Evolutionary conservation across 768 basidiomycete genomes (phyloP).

Genomic region (Polyporus arcularius): DNA sequence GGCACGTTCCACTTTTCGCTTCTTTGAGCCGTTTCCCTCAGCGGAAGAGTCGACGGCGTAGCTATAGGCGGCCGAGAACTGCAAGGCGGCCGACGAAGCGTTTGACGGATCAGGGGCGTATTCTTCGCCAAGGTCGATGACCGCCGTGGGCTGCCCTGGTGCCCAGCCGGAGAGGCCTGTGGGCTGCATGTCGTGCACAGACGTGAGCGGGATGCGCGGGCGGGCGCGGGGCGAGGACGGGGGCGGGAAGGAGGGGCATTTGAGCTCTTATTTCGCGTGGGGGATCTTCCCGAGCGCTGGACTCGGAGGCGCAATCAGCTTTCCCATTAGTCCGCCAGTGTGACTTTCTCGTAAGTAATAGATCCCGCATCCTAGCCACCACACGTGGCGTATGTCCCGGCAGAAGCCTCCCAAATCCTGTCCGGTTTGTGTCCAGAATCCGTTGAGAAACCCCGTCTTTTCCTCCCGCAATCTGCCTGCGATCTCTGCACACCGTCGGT

Average conservation of each 20-base stretch:
- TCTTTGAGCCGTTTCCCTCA: conserved; percentile 29
- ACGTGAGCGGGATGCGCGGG: conserved; percentile 1
- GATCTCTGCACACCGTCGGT: too few species aligned
- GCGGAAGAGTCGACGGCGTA: conserved; percentile 23
- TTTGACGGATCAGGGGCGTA: conserved; percentile 19
- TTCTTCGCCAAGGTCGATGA: conserved; percentile 24
- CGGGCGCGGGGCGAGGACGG: background rate
- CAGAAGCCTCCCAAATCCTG: background rate
- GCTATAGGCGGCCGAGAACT: conserved; percentile 17
- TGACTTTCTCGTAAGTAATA: conserved; percentile 20
- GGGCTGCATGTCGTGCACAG: conserved; percentile 13
- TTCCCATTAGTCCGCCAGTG: conserved; percentile 13
- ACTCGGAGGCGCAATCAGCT: conserved; percentile 17
- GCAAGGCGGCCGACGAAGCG: conserved; percentile 16
- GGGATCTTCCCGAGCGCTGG: conserved; percentile 16
- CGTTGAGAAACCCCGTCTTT: too few species aligned
- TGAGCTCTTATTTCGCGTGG: conserved; percentile 18
- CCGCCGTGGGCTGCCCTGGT: conserved; percentile 18
- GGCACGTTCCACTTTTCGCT: conserved; percentile 35
- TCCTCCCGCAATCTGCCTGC: too few species aligned
- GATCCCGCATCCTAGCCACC: background rate
- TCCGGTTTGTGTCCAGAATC: too few species aligned
- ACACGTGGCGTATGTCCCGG: conserved; percentile 2
- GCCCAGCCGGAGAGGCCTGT: conserved; percentile 14
- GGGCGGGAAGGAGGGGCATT: conserved; percentile 11